Evolutionary conservation across 352 stramenopile species (phyloP).

Genomic region (Pythium pyrilobum): DNA sequence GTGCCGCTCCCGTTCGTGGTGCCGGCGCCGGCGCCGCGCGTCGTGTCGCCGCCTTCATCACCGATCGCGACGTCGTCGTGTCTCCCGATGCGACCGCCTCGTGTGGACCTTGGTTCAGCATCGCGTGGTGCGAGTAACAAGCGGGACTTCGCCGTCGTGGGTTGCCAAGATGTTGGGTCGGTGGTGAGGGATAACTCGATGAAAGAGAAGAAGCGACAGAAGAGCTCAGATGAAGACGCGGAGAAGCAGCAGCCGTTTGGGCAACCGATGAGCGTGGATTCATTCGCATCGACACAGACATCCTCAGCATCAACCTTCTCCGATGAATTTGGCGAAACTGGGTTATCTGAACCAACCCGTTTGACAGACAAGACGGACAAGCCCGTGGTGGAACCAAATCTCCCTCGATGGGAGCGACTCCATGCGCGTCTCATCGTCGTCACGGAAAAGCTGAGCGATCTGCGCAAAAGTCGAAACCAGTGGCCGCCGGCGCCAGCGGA

Average conservation of each 20-base stretch:
- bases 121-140: not conserved
- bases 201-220: not conserved
- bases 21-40: not conserved
- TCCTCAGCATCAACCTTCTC: not conserved
- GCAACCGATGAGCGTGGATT: not conserved
- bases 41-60: constrained; percentile 1
- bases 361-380: not conserved
- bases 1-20: not conserved
- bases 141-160: too few relatives aligned
- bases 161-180: too few relatives aligned
- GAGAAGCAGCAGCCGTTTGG: not conserved
- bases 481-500: not conserved
- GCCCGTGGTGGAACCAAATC: not conserved
- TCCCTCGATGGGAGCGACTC: constrained; percentile 8
- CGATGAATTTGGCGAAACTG: not conserved
- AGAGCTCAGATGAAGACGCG: not conserved
- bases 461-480: not conserved
- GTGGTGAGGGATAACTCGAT: not conserved
- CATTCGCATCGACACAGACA: not conserved
- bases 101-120: not conserved
- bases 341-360: not conserved
- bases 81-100: not conserved
- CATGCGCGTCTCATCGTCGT: constrained; percentile 8
- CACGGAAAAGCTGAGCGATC: constrained; percentile 1
- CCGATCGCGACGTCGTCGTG: not conserved